phyloP scores from a whole-genome alignment of 176 grass and related monocot genomes.

The Cenchrus fungigraminus region DNA sequence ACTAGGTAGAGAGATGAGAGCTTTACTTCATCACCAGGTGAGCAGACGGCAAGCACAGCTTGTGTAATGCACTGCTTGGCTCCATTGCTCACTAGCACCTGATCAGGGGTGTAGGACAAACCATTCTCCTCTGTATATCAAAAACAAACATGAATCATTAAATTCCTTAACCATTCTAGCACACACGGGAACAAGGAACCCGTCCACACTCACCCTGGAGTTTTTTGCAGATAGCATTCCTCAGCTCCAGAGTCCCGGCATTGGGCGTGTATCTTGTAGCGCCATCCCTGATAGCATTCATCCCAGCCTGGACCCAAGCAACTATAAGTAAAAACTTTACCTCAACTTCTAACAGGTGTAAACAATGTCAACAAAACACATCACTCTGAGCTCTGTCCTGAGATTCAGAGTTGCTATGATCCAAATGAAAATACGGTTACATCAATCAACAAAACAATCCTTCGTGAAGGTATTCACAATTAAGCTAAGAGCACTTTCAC shows the following conservation, averaged over 20 bases:
- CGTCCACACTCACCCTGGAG: slow-evolving; percentile 50
- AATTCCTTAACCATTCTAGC: neutral
- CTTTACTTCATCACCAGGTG: slow-evolving; percentile 84
- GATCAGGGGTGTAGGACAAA: slow-evolving; percentile 66
- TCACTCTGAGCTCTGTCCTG: neutral
- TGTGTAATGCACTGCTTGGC: slow-evolving; percentile 86
- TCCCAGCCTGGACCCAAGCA: slow-evolving; percentile 65
- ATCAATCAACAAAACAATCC: neutral
- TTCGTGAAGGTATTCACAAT: neutral
- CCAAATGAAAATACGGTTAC: neutral
- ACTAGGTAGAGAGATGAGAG: neutral
- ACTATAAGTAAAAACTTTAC: neutral
- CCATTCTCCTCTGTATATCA: slow-evolving; percentile 78
- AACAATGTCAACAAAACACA: neutral
- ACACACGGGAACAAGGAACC: neutral
- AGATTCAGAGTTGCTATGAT: neutral
- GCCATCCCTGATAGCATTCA: slow-evolving; percentile 76
- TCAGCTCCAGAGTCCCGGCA: slow-evolving; percentile 79
- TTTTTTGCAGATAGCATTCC: slow-evolving; percentile 91
- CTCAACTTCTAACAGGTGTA: neutral
- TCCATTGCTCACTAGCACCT: slow-evolving; percentile 89
- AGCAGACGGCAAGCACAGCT: slow-evolving; percentile 82
- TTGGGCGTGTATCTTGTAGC: slow-evolving; percentile 87
- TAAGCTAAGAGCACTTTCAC: neutral
- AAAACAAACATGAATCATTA: neutral